Conservation (phyloP, 108 stramenopile species). For the Cyclostephanos tholiformis region DNA sequence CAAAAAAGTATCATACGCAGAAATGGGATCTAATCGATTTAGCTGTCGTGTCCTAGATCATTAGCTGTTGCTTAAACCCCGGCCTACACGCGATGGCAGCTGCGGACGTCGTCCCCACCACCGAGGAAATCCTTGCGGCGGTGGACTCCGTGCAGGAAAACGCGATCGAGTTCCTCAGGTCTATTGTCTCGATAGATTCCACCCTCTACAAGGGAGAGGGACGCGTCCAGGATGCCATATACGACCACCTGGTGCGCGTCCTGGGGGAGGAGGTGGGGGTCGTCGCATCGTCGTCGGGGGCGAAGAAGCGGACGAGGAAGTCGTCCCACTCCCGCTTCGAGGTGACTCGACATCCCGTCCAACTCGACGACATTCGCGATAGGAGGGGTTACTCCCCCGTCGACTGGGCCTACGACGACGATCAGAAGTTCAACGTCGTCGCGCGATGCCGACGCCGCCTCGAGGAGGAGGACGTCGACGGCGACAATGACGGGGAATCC, state of each 20-base stretch:
- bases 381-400: slow-evolving; percentile 30
- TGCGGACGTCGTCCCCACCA: not conserved
- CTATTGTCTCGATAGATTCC: slow-evolving; percentile 33
- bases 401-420: slow-evolving; percentile 27
- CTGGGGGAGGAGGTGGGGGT: not conserved
- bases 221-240: slow-evolving; percentile 14
- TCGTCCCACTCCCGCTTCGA: not conserved
- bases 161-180: slow-evolving; percentile 23
- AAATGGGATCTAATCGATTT: too few relatives aligned
- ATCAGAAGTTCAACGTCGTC: slow-evolving; percentile 33
- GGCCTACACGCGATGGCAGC: too few relatives aligned
- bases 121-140: slow-evolving; percentile 24
- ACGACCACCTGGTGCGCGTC: not conserved
- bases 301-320: too few relatives aligned
- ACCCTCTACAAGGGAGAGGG: slow-evolving; percentile 31
- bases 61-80: too few relatives aligned
- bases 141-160: slow-evolving; percentile 24
- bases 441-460: slow-evolving; percentile 8
- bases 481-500: not conserved
- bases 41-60: too few relatives aligned
- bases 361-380: slow-evolving; percentile 12
- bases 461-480: not conserved
- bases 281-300: too few relatives aligned
- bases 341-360: slow-evolving; percentile 19
- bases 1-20: too few relatives aligned